phyloP scores from a whole-genome alignment of 2,329 filamentous ascomycete genomes.

The Xylariaceae sp. region DNA sequence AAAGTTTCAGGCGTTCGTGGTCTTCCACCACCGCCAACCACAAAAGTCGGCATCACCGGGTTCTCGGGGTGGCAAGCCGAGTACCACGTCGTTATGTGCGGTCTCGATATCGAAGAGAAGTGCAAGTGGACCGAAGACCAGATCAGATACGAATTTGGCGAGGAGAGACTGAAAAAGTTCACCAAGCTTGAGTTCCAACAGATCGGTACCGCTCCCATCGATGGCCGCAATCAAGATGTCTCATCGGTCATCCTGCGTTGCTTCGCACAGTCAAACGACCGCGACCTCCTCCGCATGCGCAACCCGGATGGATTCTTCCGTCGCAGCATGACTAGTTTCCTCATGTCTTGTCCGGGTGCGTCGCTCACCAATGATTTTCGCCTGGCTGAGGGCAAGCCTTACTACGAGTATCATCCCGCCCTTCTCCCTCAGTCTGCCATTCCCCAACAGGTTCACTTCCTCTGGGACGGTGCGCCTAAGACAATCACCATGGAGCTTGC shows the following conservation, averaged over 20 bases:
- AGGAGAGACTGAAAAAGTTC: constrained; percentile 36
- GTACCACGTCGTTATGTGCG: constrained; percentile 41
- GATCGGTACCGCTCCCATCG: constrained; percentile 32
- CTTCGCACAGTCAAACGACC: constrained; percentile 36
- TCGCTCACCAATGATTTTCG: neutral
- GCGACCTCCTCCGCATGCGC: constrained; percentile 28
- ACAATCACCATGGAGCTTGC: too few relatives aligned
- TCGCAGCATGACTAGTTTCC: neutral
- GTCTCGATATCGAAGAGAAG: constrained; percentile 46
- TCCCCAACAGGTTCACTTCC: too few relatives aligned
- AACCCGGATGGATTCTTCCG: constrained; percentile 33
- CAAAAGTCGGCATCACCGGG: constrained; percentile 50
- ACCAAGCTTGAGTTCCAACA: constrained; percentile 52
- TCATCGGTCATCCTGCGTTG: constrained; percentile 42
- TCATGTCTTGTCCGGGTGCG: neutral
- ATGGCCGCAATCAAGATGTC: constrained; percentile 37
- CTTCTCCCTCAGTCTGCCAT: too few relatives aligned
- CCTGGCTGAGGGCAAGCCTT: too few relatives aligned
- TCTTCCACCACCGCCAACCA: constrained; percentile 44
- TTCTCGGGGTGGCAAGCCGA: constrained; percentile 45
- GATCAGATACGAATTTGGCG: constrained; percentile 39
- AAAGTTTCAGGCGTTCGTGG: constrained; percentile 39
- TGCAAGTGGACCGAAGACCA: constrained; percentile 47
- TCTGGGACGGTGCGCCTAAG: too few relatives aligned
- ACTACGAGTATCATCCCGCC: too few relatives aligned